A percentile compares a stretch with the other conserved stretches of the same genome.
phyloP scores from a whole-genome alignment of 768 basidiomycete genomes.

The Psilocybe cyanescens region DNA sequence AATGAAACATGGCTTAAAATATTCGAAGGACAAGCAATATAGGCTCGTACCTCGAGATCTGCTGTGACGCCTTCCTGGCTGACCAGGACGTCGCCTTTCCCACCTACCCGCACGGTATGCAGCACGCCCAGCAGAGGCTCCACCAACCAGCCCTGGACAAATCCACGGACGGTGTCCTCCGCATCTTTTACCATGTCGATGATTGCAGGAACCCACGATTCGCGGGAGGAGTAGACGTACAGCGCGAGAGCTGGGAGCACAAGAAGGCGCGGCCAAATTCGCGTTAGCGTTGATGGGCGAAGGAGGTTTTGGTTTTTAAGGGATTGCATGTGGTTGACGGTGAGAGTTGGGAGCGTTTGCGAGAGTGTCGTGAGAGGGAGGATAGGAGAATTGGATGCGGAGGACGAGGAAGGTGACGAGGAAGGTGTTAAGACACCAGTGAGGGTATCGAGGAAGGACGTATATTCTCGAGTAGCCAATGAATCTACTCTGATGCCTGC shows the following conservation, averaged over 20 bases:
- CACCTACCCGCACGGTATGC: constrained; percentile 81
- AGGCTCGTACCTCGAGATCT: constrained; percentile 71
- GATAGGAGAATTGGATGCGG: constrained; percentile 8
- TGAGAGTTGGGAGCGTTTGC: constrained; percentile 17
- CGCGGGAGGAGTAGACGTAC: constrained; percentile 64
- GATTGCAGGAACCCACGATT: constrained; percentile 43
- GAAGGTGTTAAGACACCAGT: constrained; percentile 18
- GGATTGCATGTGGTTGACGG: constrained; percentile 8
- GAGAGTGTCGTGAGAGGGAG: constrained; percentile 18
- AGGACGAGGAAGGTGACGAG: neutral
- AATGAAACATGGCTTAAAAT: neutral
- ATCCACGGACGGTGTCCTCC: constrained; percentile 67
- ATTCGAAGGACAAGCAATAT: neutral
- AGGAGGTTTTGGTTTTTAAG: constrained; percentile 43
- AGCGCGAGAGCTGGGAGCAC: constrained; percentile 72
- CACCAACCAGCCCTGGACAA: constrained; percentile 83
- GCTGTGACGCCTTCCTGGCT: constrained; percentile 81
- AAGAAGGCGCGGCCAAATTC: constrained; percentile 83
- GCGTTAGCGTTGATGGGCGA: constrained; percentile 70
- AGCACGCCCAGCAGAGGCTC: constrained; percentile 85
- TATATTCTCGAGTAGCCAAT: constrained; percentile 16
- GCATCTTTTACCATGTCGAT: constrained; percentile 60
- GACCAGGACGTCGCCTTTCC: constrained; percentile 76
- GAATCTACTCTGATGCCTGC: constrained; percentile 20
- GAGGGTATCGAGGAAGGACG: constrained; percentile 22